A percentile compares a stretch with the other conserved stretches of the same genome.
Conservation (phyloP, 2,329 filamentous ascomycete species). For the Talaromyces sp. region DNA sequence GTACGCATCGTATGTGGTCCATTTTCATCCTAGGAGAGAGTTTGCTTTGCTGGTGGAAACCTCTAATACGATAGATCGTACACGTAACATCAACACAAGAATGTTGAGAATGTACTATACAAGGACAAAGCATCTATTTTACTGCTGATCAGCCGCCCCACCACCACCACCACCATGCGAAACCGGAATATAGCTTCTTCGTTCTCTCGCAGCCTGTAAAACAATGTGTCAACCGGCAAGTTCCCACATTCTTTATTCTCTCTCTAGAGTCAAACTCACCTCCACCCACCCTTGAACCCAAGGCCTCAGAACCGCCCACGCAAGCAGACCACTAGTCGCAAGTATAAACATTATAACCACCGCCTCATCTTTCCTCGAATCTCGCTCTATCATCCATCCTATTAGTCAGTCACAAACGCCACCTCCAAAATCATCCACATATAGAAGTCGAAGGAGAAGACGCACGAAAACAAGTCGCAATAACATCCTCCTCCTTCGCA, state of each 20-base stretch:
- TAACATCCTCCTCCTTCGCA: slow-evolving; percentile 61
- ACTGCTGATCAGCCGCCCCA: not conserved
- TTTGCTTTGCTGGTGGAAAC: not conserved
- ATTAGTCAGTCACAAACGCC: slow-evolving; percentile 8
- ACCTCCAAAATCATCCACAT: not conserved
- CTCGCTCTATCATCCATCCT: slow-evolving; percentile 50
- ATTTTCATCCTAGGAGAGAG: not conserved
- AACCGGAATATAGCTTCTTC: slow-evolving; percentile 52
- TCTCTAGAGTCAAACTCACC: slow-evolving; percentile 34
- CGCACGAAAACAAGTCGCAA: slow-evolving; percentile 63
- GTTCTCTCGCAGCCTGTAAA: slow-evolving; percentile 45
- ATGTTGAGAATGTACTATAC: not conserved
- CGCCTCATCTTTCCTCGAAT: slow-evolving; percentile 64
- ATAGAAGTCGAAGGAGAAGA: not conserved
- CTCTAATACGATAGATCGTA: no score
- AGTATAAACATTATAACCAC: slow-evolving; percentile 66
- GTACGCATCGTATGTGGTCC: not conserved
- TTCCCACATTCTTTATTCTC: not conserved
- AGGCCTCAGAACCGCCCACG: slow-evolving; percentile 59
- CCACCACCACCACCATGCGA: slow-evolving; percentile 21
- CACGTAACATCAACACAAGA: not conserved
- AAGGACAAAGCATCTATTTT: not conserved
- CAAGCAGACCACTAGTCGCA: slow-evolving; percentile 58
- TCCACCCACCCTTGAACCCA: slow-evolving; percentile 57
- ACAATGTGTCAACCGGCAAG: slow-evolving; percentile 12